Conservation (phyloP, 2,329 filamentous ascomycete species). For the Clonostachys byssicola region DNA sequence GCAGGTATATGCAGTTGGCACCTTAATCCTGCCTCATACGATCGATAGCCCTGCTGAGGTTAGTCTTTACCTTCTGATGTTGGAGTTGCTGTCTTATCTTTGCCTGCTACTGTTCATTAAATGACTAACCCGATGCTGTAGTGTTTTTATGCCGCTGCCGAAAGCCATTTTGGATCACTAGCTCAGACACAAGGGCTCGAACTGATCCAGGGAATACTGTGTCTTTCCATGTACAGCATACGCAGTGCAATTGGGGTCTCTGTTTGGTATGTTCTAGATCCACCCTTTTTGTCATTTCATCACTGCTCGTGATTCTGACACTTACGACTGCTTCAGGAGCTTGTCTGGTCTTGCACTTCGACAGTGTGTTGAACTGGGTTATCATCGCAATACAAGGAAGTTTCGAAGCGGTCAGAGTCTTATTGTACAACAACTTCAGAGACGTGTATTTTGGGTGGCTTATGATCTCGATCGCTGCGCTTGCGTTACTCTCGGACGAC, state of each 20-base stretch:
- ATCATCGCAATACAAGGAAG: conserved; percentile 17
- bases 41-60: background rate
- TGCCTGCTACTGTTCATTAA: background rate
- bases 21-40: conserved; percentile 3
- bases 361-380: conserved; percentile 25
- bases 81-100: too few species aligned
- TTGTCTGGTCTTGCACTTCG: conserved; percentile 23
- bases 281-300: background rate
- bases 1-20: background rate
- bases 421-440: conserved; percentile 18
- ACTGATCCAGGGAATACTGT: conserved; percentile 23
- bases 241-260: conserved; percentile 1
- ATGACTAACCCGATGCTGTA: conserved; percentile 4
- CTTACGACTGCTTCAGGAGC: conserved; percentile 8
- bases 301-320: too few species aligned
- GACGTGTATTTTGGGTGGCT: conserved; percentile 22
- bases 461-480: conserved; percentile 23
- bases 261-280: background rate
- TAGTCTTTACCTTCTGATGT: background rate
- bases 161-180: conserved; percentile 11
- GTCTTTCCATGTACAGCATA: conserved; percentile 20
- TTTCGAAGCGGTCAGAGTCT: conserved; percentile 6
- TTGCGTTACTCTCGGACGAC: conserved; percentile 18
- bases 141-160: conserved; percentile 11
- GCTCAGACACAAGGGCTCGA: conserved; percentile 17